These are phyloP conservation scores for Paralagenidium karlingii DNA, from an alignment of 352 stramenopile genomes.

Conservation along the genomic window DNA sequence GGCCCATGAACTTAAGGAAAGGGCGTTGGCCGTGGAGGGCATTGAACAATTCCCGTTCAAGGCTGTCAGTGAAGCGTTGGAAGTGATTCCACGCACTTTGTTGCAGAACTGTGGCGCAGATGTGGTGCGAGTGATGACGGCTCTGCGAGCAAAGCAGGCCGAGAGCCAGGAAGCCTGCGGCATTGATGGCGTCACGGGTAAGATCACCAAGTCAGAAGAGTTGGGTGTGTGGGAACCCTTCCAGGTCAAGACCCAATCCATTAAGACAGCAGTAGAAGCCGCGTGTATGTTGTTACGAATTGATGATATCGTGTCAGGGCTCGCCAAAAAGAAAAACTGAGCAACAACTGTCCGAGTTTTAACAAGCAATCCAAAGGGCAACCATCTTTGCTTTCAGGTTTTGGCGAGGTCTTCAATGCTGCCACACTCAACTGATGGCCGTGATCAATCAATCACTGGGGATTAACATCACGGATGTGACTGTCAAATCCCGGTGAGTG, in stretches of 20 bases:
- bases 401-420: no score
- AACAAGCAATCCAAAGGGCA: no score
- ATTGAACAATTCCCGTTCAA: slow-evolving; percentile 97
- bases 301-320: slow-evolving; percentile 99
- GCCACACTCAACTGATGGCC: no score
- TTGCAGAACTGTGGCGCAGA: slow-evolving; percentile 99
- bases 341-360: no score
- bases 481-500: no score
- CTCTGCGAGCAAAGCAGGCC: slow-evolving; percentile 89
- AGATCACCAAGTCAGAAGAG: slow-evolving; percentile 91
- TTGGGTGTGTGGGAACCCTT: slow-evolving; percentile 99
- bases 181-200: slow-evolving; percentile 77
- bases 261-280: slow-evolving; percentile 99
- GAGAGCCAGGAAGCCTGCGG: slow-evolving; percentile 67
- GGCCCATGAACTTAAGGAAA: slow-evolving; percentile 89
- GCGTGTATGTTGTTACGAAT: slow-evolving; percentile 97
- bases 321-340: slow-evolving; percentile 92
- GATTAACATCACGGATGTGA: no score
- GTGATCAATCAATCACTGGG: no score
- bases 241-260: slow-evolving; percentile 99
- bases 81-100: slow-evolving; percentile 98
- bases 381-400: no score
- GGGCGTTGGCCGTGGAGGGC: slow-evolving; percentile 85
- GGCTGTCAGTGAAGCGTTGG: slow-evolving; percentile 94
- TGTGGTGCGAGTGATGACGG: slow-evolving; percentile 97